Evolutionary conservation across 768 basidiomycete genomes (phyloP).

Genomic region (Candolleomyces eurysporus): DNA sequence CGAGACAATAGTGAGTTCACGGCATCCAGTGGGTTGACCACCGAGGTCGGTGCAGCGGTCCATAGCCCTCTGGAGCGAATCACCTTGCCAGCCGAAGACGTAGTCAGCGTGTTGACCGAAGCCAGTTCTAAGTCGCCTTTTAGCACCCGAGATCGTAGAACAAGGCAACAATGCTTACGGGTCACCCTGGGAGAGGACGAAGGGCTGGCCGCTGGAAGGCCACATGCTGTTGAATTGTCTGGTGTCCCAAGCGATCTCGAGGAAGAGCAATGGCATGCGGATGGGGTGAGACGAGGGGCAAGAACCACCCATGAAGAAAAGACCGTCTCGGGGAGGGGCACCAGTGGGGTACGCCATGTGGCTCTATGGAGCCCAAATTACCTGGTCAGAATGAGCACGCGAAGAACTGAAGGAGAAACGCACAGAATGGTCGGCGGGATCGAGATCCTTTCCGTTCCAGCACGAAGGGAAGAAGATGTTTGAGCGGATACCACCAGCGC

Average conservation of each 20-base stretch:
- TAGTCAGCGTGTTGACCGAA: conserved; percentile 10
- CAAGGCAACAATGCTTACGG: not conserved
- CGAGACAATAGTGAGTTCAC: not conserved
- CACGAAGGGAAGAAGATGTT: conserved; percentile 11
- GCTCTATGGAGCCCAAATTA: not conserved
- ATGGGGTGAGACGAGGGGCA: conserved; percentile 10
- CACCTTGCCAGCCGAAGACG: conserved; percentile 7
- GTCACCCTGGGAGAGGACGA: conserved; percentile 8
- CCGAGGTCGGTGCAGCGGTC: conserved; percentile 1
- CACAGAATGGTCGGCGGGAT: not conserved
- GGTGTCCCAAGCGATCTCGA: conserved; percentile 10
- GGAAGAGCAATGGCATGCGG: conserved; percentile 6
- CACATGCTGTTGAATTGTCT: conserved; percentile 10
- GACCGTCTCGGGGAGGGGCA: not conserved
- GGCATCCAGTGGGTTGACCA: conserved; percentile 1
- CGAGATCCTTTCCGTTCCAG: conserved; percentile 4
- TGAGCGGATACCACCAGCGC: conserved; percentile 8
- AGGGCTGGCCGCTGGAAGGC: conserved; percentile 7
- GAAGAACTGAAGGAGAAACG: not conserved
- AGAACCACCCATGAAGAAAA: conserved; percentile 4
- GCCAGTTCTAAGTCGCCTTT: not conserved
- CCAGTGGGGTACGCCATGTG: conserved; percentile 3
- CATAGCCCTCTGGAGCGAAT: conserved; percentile 4
- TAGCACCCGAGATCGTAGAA: too few relatives aligned
- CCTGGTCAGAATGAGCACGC: too few relatives aligned